A percentile compares a stretch with the other conserved stretches of the same genome.
Evolutionary conservation across 1,284 basidiomycete species (phyloP).

Genomic region (Pyrrhoderma noxium): DNA sequence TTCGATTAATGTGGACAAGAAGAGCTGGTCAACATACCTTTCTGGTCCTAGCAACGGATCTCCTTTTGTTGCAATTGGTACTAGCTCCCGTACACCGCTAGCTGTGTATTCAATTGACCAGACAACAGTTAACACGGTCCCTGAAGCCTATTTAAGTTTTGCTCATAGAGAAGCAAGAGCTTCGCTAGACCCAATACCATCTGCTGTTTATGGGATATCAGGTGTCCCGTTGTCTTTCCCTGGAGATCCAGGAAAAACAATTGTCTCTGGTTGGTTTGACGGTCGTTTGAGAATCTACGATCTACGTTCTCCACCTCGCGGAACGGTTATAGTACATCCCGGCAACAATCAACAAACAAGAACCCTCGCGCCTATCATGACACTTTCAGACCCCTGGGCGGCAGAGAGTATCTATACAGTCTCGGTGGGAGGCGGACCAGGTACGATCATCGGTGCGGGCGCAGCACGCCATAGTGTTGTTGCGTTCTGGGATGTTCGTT

Average conservation of each 20-base stretch:
- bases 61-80: slow-evolving; percentile 62
- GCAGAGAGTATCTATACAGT: slow-evolving; percentile 67
- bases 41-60: slow-evolving; percentile 35
- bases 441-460: slow-evolving; percentile 59
- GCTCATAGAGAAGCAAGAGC: slow-evolving; percentile 36
- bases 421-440: slow-evolving; percentile 51
- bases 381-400: slow-evolving; percentile 56
- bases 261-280: slow-evolving; percentile 78
- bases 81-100: slow-evolving; percentile 51
- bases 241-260: slow-evolving; percentile 59
- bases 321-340: neutral
- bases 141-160: slow-evolving; percentile 29
- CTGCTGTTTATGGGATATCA: slow-evolving; percentile 54
- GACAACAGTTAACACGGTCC: slow-evolving; percentile 36
- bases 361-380: slow-evolving; percentile 46
- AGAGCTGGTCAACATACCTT: slow-evolving; percentile 57
- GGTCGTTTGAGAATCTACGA: slow-evolving; percentile 64
- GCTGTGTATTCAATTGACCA: slow-evolving; percentile 46
- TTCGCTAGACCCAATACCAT: neutral
- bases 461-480: slow-evolving; percentile 67
- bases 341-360: slow-evolving; percentile 4
- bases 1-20: slow-evolving; percentile 38
- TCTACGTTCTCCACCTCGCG: slow-evolving; percentile 42
- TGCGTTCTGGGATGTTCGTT: slow-evolving; percentile 70
- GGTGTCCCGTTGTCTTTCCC: slow-evolving; percentile 50